Conservation (phyloP, 2,329 filamentous ascomycete genomes). For the Coniella vitis region DNA sequence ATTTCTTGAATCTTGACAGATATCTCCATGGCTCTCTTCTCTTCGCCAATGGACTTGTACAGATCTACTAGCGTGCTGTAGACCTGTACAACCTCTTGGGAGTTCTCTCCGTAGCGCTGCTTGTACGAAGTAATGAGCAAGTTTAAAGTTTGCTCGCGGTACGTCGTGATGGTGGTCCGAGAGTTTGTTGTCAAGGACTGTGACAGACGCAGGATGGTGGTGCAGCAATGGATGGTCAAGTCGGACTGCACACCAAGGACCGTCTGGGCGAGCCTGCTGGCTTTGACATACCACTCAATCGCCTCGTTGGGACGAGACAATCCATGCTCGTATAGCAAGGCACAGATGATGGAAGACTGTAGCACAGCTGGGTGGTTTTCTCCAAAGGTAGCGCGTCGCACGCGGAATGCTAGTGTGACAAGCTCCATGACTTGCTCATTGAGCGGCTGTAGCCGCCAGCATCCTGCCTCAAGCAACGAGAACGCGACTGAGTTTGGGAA, state of each 20-base stretch:
- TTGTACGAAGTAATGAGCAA: neutral
- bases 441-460: neutral
- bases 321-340: neutral
- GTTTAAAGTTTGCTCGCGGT: neutral
- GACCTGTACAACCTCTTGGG: neutral
- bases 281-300: slow-evolving; percentile 1
- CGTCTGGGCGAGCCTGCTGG: neutral
- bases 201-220: neutral
- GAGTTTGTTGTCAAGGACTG: neutral
- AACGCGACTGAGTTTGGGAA: neutral
- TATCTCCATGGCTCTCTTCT: neutral
- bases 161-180: neutral
- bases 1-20: neutral
- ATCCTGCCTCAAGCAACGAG: neutral
- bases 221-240: neutral
- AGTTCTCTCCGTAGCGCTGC: neutral
- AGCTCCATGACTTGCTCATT: neutral
- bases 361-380: neutral
- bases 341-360: neutral
- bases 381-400: neutral
- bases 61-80: neutral
- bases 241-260: neutral
- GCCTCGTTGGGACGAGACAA: neutral
- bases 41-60: neutral
- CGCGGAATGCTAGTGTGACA: neutral